Percentiles rank a stretch among this genome's conserved stretches.
Evolutionary conservation across 352 stramenopile species (phyloP).

Genomic region (Globisporangium mamillatum): DNA sequence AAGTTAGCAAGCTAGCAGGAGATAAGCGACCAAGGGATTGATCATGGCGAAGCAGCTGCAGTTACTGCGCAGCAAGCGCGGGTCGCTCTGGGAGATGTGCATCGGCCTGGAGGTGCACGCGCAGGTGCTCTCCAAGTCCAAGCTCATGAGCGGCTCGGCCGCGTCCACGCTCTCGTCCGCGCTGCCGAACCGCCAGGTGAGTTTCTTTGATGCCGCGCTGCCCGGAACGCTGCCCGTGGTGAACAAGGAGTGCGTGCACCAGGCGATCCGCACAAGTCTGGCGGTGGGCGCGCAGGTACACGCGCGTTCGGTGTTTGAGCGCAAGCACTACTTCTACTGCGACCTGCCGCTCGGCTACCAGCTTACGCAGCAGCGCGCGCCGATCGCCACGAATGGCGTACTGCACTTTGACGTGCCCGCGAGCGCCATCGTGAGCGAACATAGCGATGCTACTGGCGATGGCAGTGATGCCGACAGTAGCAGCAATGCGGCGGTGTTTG

Average conservation of each 20-base stretch:
- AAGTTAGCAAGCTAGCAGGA: background rate
- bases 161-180: background rate
- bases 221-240: background rate
- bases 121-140: background rate
- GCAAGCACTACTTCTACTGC: background rate
- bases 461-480: no score
- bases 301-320: background rate
- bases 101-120: background rate
- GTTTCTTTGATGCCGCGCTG: background rate
- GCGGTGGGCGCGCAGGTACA: background rate
- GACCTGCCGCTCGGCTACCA: background rate
- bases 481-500: background rate
- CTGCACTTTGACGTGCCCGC: background rate
- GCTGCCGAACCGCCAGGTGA: background rate
- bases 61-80: background rate
- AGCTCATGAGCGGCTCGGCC: background rate
- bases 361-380: background rate
- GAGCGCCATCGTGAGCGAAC: background rate
- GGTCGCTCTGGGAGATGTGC: background rate
- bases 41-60: background rate
- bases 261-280: background rate
- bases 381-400: background rate
- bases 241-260: background rate
- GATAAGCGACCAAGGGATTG: background rate
- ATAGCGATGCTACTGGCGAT: background rate